Evolutionary conservation across 169 alveolate genomes (phyloP), one percentile per base, ranked within the genome.

Genomic region (Plasmodium coatneyi): DNA sequence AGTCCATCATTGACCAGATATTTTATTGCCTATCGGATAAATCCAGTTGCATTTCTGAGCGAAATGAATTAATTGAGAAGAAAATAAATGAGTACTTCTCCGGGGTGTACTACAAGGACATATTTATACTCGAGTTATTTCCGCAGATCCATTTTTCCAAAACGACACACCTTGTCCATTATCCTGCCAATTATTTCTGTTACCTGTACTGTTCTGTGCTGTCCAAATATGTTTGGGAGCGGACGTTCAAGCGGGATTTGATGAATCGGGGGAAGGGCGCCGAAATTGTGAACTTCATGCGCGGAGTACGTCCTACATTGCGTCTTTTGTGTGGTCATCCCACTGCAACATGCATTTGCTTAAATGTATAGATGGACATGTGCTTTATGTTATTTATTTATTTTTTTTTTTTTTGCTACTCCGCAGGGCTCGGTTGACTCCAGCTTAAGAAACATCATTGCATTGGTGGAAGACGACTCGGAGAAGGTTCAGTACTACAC

Each of bases 101-200:
- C 3, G 92, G 92, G 16, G 54, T 91, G 9, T 81, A 80, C 54
- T 91, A 91, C 60, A 91, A 81, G 56, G 66, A 81, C 34, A 91
- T 91, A 80, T 72, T 46, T 71, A 80, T 91, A 19, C 66, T 91
- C n/a, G 95, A 91, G 39, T 91, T 91, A 22, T 91, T 91, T 81
- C 95, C 95, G 1, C 95, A 91, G 39, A 91, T 82, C 0, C 95
- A 95, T 79, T 80, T 95, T 84, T 94, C 96, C 10, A 96, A 96
- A 83, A 95, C 96, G 54, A 95, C 96, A 46, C 97, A 96, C 78
- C 87, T 96, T 52, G 80, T 96, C 5, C 97, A 95, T 83, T 96
- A 96, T 66, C 97, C 97, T 3, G 97, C 96, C 25, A 96, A 95
- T 66, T 96, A 96, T 54, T 96, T 86, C 92, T 95, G 96, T 6